Conservation (phyloP, 106 monocot species). For the Acorus calamus region DNA sequence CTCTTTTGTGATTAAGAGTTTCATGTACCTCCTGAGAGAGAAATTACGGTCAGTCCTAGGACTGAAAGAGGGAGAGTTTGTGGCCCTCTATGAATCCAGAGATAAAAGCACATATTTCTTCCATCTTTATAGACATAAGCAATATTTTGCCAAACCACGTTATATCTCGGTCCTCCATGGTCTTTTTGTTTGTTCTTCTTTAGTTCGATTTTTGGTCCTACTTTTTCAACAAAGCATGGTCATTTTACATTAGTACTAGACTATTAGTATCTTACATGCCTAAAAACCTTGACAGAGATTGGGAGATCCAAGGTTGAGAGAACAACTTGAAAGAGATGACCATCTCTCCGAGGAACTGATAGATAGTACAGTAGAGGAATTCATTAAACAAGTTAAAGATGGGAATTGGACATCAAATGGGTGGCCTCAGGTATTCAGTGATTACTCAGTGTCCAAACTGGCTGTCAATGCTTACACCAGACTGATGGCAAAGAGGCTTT, state of each 20-base stretch:
- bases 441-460: slow-evolving; percentile 84
- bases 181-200: background rate
- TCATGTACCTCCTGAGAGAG: too few relatives aligned
- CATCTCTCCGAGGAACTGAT: slow-evolving; percentile 61
- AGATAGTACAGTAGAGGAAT: slow-evolving; percentile 45
- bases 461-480: slow-evolving; percentile 75
- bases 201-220: background rate
- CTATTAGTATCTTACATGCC: too few relatives aligned
- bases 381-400: slow-evolving; percentile 58
- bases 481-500: slow-evolving; percentile 44
- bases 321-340: slow-evolving; percentile 46
- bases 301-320: slow-evolving; percentile 42
- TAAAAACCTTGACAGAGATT: slow-evolving; percentile 50
- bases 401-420: slow-evolving; percentile 36
- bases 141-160: too few relatives aligned
- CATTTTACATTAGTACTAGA: background rate
- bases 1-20: too few relatives aligned
- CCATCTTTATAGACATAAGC: too few relatives aligned
- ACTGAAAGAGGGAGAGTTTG: too few relatives aligned
- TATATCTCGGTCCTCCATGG: too few relatives aligned
- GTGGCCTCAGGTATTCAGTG: slow-evolving; percentile 84
- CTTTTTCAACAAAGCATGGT: background rate
- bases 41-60: too few relatives aligned
- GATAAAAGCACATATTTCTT: too few relatives aligned
- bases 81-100: too few relatives aligned